These are phyloP conservation scores for sorghum (Sorghum bicolor) DNA, from an alignment of 176 grass and related monocot species.

Conservation along the genomic window DNA sequence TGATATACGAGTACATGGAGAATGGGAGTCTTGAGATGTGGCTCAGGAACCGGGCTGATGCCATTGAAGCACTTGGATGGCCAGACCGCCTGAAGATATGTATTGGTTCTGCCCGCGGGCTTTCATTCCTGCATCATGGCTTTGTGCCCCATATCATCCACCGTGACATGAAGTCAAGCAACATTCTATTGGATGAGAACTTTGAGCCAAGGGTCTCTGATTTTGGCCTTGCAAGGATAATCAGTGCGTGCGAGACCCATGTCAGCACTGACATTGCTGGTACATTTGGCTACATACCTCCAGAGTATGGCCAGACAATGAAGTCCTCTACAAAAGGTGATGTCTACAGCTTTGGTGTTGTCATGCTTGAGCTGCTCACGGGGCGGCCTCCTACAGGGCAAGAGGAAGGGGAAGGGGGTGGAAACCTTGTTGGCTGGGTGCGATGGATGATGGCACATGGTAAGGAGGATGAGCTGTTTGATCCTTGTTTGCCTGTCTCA, in stretches of 20 bases:
- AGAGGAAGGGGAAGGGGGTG: slow-evolving; percentile 81
- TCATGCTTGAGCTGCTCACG: slow-evolving; percentile 90
- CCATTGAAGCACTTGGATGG: slow-evolving; percentile 80
- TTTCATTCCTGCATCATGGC: slow-evolving; percentile 91
- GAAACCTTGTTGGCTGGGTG: slow-evolving; percentile 89
- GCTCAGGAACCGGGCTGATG: slow-evolving; percentile 80
- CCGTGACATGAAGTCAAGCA: slow-evolving; percentile 96
- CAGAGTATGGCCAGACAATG: slow-evolving; percentile 85
- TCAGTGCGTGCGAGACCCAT: slow-evolving; percentile 96
- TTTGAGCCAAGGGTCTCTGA: slow-evolving; percentile 95
- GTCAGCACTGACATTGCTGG: slow-evolving; percentile 92
- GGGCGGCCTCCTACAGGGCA: slow-evolving; percentile 84
- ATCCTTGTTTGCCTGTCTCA: slow-evolving; percentile 55
- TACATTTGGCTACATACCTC: slow-evolving; percentile 89
- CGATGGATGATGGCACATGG: slow-evolving; percentile 65
- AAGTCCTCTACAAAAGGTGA: slow-evolving; percentile 83
- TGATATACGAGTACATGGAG: slow-evolving; percentile 98
- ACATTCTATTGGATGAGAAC: slow-evolving; percentile 75
- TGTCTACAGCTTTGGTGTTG: slow-evolving; percentile 90
- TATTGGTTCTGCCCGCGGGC: slow-evolving; percentile 73
- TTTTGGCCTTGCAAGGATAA: slow-evolving; percentile 94
- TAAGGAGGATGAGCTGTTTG: slow-evolving; percentile 66
- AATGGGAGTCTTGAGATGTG: slow-evolving; percentile 93
- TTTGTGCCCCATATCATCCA: slow-evolving; percentile 98
- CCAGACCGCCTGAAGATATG: slow-evolving; percentile 83